phyloP scores from a whole-genome alignment of 2,329 filamentous ascomycete genomes.

The Dactylellina cionopaga region DNA sequence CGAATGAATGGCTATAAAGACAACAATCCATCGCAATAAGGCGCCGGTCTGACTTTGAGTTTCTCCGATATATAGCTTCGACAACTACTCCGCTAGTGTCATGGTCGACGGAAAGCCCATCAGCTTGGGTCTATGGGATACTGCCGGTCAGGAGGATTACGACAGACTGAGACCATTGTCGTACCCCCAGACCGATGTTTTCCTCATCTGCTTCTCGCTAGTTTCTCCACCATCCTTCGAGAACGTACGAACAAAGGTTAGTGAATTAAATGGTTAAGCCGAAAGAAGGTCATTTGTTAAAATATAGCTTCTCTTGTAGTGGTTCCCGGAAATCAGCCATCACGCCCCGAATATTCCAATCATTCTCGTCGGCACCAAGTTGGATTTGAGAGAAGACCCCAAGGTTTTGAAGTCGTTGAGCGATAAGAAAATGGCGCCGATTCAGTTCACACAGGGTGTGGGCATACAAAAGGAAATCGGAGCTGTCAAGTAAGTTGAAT shows the following conservation, averaged over 20 bases:
- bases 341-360: slow-evolving; percentile 99
- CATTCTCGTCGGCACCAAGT: slow-evolving; percentile 99
- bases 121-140: slow-evolving; percentile 99
- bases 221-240: slow-evolving; percentile 99
- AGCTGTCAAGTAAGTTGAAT: slow-evolving; percentile 77
- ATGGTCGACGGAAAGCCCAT: slow-evolving; percentile 99
- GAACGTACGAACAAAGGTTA: slow-evolving; percentile 99
- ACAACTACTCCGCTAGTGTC: slow-evolving; percentile 98
- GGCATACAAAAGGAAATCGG: slow-evolving; percentile 91
- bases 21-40: slow-evolving; percentile 20
- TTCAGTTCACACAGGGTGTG: slow-evolving; percentile 91
- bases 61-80: slow-evolving; percentile 51
- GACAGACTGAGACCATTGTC: slow-evolving; percentile 98
- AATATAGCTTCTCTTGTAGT: slow-evolving; percentile 72
- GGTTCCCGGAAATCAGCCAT: slow-evolving; percentile 99
- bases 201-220: slow-evolving; percentile 98
- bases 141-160: slow-evolving; percentile 99
- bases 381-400: slow-evolving; percentile 96
- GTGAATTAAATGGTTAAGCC: slow-evolving; percentile 54
- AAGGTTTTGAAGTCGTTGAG: slow-evolving; percentile 85
- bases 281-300: background rate
- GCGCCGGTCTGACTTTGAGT: slow-evolving; percentile 12
- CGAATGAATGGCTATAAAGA: slow-evolving; percentile 8
- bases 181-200: slow-evolving; percentile 99
- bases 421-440: slow-evolving; percentile 95